These are phyloP conservation scores for Kazachstania martiniae DNA, from an alignment of 805 yeast genomes.

Conservation along the genomic window DNA sequence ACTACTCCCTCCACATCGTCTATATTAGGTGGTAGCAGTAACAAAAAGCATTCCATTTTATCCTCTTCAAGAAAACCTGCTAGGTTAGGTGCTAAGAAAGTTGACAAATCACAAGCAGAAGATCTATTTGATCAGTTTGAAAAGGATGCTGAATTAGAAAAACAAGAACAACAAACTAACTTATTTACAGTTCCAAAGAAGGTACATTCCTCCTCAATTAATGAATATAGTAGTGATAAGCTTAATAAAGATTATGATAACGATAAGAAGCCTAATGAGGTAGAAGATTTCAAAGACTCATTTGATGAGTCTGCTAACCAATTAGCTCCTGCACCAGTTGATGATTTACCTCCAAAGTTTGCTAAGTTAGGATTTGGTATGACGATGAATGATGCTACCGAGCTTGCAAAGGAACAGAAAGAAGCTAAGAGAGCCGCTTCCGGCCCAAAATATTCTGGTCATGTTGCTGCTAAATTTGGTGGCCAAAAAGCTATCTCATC, in stretches of 20 bases:
- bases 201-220: constrained; percentile 1
- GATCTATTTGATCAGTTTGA: constrained; percentile 50
- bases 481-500: constrained; percentile 90
- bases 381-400: constrained; percentile 53
- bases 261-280: constrained; percentile 10
- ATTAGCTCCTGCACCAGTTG: constrained; percentile 11
- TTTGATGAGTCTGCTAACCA: constrained; percentile 3
- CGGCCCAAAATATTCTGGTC: constrained; percentile 60
- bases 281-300: constrained; percentile 5
- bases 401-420: constrained; percentile 32
- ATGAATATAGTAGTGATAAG: constrained; percentile 2
- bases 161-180: constrained; percentile 39
- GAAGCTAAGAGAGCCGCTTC: constrained; percentile 33
- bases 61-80: constrained; percentile 46
- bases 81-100: constrained; percentile 43
- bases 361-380: constrained; percentile 88
- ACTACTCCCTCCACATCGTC: constrained; percentile 3
- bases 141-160: constrained; percentile 71
- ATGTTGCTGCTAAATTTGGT: constrained; percentile 70
- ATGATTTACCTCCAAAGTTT: constrained; percentile 47
- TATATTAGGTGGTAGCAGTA: constrained; percentile 10
- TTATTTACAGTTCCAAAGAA: constrained; percentile 1
- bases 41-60: constrained; percentile 35
- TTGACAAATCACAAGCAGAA: constrained; percentile 40
- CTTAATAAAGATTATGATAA: constrained; percentile 4